Base-by-base conservation (phyloP, 2,329 filamentous ascomycete species). In the Fusarium marasasianum region DNA sequence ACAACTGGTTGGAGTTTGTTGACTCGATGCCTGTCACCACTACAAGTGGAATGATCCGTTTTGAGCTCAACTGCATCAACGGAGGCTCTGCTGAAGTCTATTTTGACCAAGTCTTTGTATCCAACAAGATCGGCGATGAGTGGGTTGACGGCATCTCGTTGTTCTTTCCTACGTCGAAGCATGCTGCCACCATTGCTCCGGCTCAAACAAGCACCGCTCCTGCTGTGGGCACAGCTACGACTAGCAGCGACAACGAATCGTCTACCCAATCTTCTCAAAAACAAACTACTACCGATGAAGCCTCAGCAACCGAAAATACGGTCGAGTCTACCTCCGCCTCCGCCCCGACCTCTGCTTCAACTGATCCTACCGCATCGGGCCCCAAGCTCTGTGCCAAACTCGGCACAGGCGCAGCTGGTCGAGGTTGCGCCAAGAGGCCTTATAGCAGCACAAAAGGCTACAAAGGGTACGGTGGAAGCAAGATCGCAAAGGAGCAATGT, bases 81-180 rank as follows among this genome's bases (percentile, higher is more conserved):
- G 63, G 62, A 9, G 76, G 74, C 17, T 60, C 73, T 57, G 76
- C 75, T 7, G 61, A 73, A 43, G 67, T 75, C n/a, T 72, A 64
- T 43, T 69, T 77, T 33, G 75, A 77, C 7, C 72, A 77, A 45
- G 74, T 76, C n/a, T 77, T 77, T 45, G 59, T 77, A 17, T 74
- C 76, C 1, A 72, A 77, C 38, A 66, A 74, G 45, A 69, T 76
- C 3, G 70, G 48, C 2, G 72, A 76, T 5, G 66, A 67, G 6
- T 62, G 69, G 50, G 56, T 76, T 31, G 75, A 77, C 9, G 56
- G 43, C 6, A 72, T 77, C 8, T 76, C 75, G 2, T 22, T 77
- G 3, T 55, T 74, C 53, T 77, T 70, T 24, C 71, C 71, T 55
- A 69, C 51, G 2, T 69, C 44, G 14, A 60, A 69, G 43, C 68